A percentile compares a stretch with the other conserved stretches of the same genome.
Evolutionary conservation across 169 alveolate genomes (phyloP).

Genomic region (Perkinsus olseni): DNA sequence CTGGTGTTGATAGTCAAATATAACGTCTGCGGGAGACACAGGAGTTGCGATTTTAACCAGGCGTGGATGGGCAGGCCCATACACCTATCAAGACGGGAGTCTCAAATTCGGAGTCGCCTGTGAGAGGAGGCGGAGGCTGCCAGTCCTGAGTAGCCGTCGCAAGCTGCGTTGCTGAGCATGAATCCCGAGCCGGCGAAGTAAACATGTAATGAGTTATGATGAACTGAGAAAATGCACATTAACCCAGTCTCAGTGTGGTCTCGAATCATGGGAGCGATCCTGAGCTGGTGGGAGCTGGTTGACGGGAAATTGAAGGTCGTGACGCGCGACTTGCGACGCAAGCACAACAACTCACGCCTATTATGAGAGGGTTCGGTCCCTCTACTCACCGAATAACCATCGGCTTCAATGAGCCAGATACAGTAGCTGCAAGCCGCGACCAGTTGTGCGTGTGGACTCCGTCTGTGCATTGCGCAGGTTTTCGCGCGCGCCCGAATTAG

Average conservation of each 20-base stretch:
- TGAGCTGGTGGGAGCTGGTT: no score
- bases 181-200: not conserved
- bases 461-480: not conserved
- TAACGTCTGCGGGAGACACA: not conserved
- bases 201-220: not conserved
- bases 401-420: no score
- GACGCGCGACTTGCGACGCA: no score
- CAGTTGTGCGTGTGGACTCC: no score
- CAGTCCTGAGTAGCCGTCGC: not conserved
- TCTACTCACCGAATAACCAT: no score
- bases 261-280: no score
- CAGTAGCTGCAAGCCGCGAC: no score
- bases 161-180: not conserved
- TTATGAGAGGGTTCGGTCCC: no score
- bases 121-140: not conserved
- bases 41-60: not conserved
- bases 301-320: no score
- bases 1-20: not conserved
- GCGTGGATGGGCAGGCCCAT: not conserved
- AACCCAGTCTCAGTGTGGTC: no score
- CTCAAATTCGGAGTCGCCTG: not conserved
- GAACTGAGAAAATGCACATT: no score
- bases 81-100: not conserved
- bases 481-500: not conserved
- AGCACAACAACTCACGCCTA: no score